A percentile compares a stretch with the other conserved stretches of the same genome.
Evolutionary conservation across 345 rosid species (phyloP).

Genomic region (Sonneratia alba): DNA sequence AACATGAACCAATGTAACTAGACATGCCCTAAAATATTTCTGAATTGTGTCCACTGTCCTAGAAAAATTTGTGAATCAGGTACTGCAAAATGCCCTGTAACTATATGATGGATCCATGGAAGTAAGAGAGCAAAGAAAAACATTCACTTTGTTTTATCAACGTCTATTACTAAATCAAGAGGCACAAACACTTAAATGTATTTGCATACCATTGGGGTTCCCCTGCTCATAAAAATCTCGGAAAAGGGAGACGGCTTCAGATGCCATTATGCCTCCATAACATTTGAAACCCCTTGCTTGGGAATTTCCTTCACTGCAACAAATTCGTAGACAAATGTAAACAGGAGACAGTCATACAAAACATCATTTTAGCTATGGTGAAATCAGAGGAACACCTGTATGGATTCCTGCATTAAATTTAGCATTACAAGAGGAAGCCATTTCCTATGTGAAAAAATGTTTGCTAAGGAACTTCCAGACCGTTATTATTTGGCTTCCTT

Average conservation of each 20-base stretch:
- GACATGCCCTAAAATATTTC: not conserved
- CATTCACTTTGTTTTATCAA: not conserved
- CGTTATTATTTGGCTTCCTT: not conserved
- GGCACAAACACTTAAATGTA: not conserved
- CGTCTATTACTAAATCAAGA: not conserved
- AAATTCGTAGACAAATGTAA: not conserved
- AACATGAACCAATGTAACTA: not conserved
- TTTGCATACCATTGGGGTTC: constrained; percentile 65
- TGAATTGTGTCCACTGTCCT: not conserved
- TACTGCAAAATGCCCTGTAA: not conserved
- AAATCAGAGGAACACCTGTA: not conserved
- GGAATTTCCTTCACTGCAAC: constrained; percentile 4
- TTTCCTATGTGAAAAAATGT: not conserved
- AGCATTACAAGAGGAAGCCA: not conserved
- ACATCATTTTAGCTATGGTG: not conserved
- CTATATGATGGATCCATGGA: not conserved
- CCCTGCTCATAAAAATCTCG: constrained; percentile 77
- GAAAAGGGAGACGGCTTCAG: constrained; percentile 50
- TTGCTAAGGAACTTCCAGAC: not conserved
- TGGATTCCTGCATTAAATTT: not conserved
- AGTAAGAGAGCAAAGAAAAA: not conserved
- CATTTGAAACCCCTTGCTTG: constrained; percentile 21
- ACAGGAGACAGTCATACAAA: not conserved
- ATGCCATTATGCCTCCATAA: constrained; percentile 55
- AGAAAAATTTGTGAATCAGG: not conserved